phyloP scores from a whole-genome alignment of 1,284 basidiomycete genomes.

The Microbotryum silenes-acaulis region DNA sequence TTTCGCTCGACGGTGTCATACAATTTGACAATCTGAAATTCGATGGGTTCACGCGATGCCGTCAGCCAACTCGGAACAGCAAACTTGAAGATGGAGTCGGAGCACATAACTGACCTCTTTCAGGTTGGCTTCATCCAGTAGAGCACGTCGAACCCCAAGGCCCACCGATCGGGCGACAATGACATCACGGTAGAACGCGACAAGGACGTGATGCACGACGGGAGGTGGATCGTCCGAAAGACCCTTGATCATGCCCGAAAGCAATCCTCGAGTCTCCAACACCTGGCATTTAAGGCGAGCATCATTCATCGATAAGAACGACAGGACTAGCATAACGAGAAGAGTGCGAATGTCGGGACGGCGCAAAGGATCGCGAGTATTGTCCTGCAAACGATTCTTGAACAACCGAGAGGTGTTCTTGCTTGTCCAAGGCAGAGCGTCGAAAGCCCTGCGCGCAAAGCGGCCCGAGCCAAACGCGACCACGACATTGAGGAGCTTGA shows the following conservation, averaged over 20 bases:
- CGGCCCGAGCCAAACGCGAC: constrained; percentile 24
- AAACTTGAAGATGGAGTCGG: background rate
- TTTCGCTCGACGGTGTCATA: constrained; percentile 9
- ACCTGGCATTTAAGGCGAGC: constrained; percentile 23
- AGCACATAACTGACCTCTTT: constrained; percentile 14
- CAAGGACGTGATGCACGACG: constrained; percentile 24
- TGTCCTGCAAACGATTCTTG: constrained; percentile 26
- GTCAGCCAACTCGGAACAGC: background rate
- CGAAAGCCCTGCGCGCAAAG: constrained; percentile 22
- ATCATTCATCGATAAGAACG: constrained; percentile 23
- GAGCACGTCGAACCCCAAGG: constrained; percentile 20
- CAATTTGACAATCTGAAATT: constrained; percentile 23
- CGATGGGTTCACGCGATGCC: background rate
- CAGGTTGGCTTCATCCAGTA: constrained; percentile 25
- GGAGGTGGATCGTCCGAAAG: constrained; percentile 24
- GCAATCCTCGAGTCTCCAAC: constrained; percentile 25
- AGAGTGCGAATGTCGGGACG: constrained; percentile 32
- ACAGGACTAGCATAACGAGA: constrained; percentile 26
- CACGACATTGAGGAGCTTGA: constrained; percentile 26
- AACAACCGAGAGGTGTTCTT: constrained; percentile 28
- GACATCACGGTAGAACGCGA: constrained; percentile 17
- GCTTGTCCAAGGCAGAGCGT: constrained; percentile 18
- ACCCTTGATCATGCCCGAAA: constrained; percentile 26
- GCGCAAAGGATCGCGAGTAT: constrained; percentile 9
- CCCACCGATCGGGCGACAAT: constrained; percentile 18